phyloP scores from a whole-genome alignment of 208 protist species.

The Borovskyia barvae region DNA sequence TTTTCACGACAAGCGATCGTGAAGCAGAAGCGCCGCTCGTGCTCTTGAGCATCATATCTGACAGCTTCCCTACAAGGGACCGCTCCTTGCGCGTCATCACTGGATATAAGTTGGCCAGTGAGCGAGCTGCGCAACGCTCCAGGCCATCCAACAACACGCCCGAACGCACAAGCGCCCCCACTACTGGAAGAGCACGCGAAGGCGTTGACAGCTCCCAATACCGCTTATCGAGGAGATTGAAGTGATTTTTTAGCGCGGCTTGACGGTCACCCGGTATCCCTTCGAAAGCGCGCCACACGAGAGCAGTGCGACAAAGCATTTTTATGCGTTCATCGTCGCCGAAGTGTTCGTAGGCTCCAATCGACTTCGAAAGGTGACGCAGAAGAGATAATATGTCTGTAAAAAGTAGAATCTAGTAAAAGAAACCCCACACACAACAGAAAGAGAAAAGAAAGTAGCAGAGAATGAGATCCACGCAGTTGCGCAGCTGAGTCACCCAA shows the following conservation, averaged over 20 bases:
- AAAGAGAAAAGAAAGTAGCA: background rate
- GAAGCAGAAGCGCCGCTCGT: background rate
- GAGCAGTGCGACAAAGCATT: constrained; percentile 10
- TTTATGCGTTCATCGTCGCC: no score
- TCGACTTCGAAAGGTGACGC: no score
- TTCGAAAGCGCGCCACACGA: constrained; percentile 14
- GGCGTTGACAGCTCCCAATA: constrained; percentile 70
- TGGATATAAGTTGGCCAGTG: constrained; percentile 45
- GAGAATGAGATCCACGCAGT: background rate
- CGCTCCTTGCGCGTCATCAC: constrained; percentile 62
- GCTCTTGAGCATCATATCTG: constrained; percentile 18
- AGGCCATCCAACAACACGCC: constrained; percentile 54
- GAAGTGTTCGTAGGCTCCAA: no score
- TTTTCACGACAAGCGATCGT: no score
- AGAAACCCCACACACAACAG: background rate
- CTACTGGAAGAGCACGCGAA: constrained; percentile 51
- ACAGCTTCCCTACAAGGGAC: constrained; percentile 34
- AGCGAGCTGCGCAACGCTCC: constrained; percentile 33
- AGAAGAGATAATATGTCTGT: background rate
- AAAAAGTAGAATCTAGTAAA: background rate
- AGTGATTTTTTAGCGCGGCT: constrained; percentile 28
- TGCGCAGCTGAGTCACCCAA: background rate
- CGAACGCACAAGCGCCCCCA: constrained; percentile 50
- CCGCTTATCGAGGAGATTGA: constrained; percentile 30
- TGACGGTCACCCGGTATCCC: constrained; percentile 22